Base-by-base conservation (phyloP, 768 basidiomycete species). In the Tricholoma matsutake region DNA sequence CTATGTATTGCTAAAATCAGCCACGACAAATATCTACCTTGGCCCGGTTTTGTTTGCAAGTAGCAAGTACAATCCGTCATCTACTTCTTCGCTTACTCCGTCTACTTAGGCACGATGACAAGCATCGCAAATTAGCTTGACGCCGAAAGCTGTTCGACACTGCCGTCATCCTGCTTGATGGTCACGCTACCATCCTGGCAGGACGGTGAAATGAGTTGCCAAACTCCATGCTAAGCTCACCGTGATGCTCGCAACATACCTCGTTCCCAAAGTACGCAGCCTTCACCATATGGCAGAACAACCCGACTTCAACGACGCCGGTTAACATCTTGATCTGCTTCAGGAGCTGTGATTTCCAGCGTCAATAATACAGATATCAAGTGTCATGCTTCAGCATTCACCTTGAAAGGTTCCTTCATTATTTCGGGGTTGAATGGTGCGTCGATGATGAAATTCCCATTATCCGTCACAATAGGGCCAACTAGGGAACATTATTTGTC, bases 361-460 rank as follows among this genome's bases (percentile, higher is more conserved):
- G 54, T 41, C 4, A 59, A 60, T 8, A 16, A 13, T 10, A 11
- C 31, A 16, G n/a, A 29, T 11, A 11, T 53, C 18, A 61, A 32
- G 45, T 32, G 4, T 6, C 28, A 39, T 53, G 8, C 29, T 54
- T 51, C 14, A 37, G 14, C 22, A 68, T 75, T 61, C 37, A 94
- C 91, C 61, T 76, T 76, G 45, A 77, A 78, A 1, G 94, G 92
- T 34, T 91, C 79, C 64, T 75, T 70, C 82, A 96, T 88, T 67
- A 80, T 70, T 37, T 87, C 83, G 59, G 78, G 80, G 13, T 83
- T 77, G 75, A 98, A 98, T 1, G 94, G 93, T 14, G 97, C 97
- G 69, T 99, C 97, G 65, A 99, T 96, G 65, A 98, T 83, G 73
- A 99, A 98, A 76, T 97, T 98, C 20, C 94, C 93, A 66, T 99